Evolutionary conservation across 2,329 filamentous ascomycete genomes (phyloP).

Genomic region (Monilinia fructicola): DNA sequence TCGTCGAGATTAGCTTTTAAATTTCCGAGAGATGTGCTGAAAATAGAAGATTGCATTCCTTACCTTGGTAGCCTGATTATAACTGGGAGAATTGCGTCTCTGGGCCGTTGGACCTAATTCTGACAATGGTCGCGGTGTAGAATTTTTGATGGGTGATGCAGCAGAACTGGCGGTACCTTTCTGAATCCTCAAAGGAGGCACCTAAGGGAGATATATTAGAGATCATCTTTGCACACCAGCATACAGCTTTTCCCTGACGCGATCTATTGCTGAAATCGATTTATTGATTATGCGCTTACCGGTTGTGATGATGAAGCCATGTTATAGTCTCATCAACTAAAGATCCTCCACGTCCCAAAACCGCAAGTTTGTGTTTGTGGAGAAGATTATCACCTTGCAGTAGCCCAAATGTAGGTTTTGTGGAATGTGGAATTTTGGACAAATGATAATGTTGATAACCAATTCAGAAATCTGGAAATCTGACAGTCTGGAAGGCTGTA

Average conservation of each 20-base stretch:
- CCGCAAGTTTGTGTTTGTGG: slow-evolving; percentile 1
- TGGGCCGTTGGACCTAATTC: slow-evolving; percentile 86
- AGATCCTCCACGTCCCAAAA: neutral
- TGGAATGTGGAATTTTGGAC: slow-evolving; percentile 22
- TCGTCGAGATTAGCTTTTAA: slow-evolving; percentile 34
- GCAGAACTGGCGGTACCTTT: slow-evolving; percentile 60
- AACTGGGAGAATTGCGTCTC: slow-evolving; percentile 89
- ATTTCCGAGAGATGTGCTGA: slow-evolving; percentile 32
- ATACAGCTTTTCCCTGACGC: neutral
- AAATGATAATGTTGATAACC: slow-evolving; percentile 21
- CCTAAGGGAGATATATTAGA: slow-evolving; percentile 46
- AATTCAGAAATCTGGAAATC: too few species aligned
- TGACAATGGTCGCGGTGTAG: slow-evolving; percentile 72
- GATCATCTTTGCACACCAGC: neutral
- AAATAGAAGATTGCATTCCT: slow-evolving; percentile 37
- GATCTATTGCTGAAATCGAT: neutral
- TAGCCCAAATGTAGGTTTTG: slow-evolving; percentile 23
- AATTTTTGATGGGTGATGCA: slow-evolving; percentile 61
- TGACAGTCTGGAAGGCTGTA: neutral
- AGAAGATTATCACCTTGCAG: slow-evolving; percentile 22
- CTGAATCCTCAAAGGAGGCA: slow-evolving; percentile 77
- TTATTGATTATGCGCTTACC: slow-evolving; percentile 28
- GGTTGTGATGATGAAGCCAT: slow-evolving; percentile 37
- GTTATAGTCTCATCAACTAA: slow-evolving; percentile 21
- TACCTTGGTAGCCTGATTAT: slow-evolving; percentile 74